Base-by-base conservation (phyloP, 805 yeast species). In the Wickerhamomyces silvicola region DNA sequence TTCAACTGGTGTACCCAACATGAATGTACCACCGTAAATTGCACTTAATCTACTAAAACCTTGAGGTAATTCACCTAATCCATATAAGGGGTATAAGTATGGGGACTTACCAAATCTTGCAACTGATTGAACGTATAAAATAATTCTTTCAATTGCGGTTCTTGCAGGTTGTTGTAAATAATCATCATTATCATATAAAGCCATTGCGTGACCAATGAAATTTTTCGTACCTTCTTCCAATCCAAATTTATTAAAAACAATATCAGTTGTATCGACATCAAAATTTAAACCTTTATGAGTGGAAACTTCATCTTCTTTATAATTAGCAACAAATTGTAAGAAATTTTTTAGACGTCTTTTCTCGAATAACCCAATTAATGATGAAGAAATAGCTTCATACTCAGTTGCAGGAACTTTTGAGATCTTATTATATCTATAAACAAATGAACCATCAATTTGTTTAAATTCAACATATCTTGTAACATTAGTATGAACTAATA, bases 191-290 rank as follows among this genome's bases (percentile, higher is more conserved):
- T 92, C 73, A 81, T 95, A 88, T 38, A 92, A 71, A 11, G 97
- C 98, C 98, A 92, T 92, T 4, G 98, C 92, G 59, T 92, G 98
- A 28, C 98, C 98, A 43, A 92, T 84, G 52, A 92, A 92, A 59
- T 92, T 97, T 54, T 85, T 81, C 14, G 97, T 88, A 22, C 96
- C 95, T 35, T 75, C 72, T 50, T 92, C 96, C 33, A 92, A 72
- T 6, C 97, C 95, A 52, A 78, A 92, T 57, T 90, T 81, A 52
- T 74, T 72, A 60, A 82, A 92, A 22, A 92, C 80, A 48, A 86
- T 95, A 43, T 84, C 85, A 90, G 88, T 90, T 31, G 96, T 83
- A 57, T 80, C 81, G 41, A 68, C 72, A 60, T 90, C 97, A 45
- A 92, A 70, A 56, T 90, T 80, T 25, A 88, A 64, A 8, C 86